Evolutionary conservation across 192 early-diverging fungal species (phyloP).

Genomic region (Gonapodya prolifera): DNA sequence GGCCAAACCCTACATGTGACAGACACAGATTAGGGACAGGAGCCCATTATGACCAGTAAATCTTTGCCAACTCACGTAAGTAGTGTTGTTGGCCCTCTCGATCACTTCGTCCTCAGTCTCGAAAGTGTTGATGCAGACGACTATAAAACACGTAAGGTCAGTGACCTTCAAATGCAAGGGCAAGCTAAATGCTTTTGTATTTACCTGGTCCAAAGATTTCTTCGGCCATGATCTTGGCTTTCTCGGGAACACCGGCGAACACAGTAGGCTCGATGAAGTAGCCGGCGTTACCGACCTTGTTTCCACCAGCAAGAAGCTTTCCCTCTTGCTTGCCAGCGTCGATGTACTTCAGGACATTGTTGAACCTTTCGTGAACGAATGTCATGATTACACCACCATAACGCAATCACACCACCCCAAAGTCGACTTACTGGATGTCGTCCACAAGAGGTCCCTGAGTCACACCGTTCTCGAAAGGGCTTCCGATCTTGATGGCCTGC

Average conservation of each 20-base stretch:
- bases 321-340: neutral
- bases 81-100: conserved; percentile 50
- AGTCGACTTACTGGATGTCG: conserved; percentile 23
- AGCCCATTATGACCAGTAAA: neutral
- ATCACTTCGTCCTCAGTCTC: conserved; percentile 58
- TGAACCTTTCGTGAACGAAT: too few relatives aligned
- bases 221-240: conserved; percentile 4
- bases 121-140: conserved; percentile 63
- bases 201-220: conserved; percentile 3
- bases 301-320: conserved; percentile 10
- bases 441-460: conserved; percentile 39
- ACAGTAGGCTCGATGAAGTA: conserved; percentile 5
- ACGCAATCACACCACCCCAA: too few relatives aligned
- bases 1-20: neutral
- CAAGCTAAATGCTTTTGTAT: neutral
- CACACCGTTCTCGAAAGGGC: conserved; percentile 19
- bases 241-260: conserved; percentile 3
- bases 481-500: conserved; percentile 22
- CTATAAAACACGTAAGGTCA: conserved; percentile 18
- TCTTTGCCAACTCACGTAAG: neutral
- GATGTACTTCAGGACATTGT: conserved; percentile 4
- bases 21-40: neutral
- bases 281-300: conserved; percentile 6
- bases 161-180: neutral
- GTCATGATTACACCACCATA: too few relatives aligned